Evolutionary conservation across 768 basidiomycete species (phyloP).

Genomic region (Pleurotus salmoneostramineus): DNA sequence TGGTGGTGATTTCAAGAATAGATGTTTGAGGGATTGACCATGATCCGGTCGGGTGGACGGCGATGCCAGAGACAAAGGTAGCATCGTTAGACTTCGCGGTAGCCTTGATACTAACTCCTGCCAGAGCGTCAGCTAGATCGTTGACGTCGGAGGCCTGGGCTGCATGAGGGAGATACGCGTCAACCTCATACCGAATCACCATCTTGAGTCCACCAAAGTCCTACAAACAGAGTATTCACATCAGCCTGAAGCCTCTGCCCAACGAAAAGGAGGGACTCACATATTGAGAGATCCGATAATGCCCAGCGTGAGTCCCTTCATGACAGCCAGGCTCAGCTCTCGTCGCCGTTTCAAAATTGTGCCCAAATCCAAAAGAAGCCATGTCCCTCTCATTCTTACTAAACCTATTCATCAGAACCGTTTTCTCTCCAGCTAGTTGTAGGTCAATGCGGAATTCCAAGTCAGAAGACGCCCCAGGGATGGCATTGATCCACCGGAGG

Average conservation of each 20-base stretch:
- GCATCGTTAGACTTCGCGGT: background rate
- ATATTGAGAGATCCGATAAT: constrained; percentile 61
- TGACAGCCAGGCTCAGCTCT: constrained; percentile 43
- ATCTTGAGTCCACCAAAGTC: constrained; percentile 54
- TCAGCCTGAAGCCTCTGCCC: background rate
- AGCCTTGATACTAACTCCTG: constrained; percentile 21
- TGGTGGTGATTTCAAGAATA: constrained; percentile 44
- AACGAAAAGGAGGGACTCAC: constrained; percentile 33
- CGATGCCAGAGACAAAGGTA: constrained; percentile 9
- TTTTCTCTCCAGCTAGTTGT: constrained; percentile 54
- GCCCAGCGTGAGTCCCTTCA: constrained; percentile 37
- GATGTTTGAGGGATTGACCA: constrained; percentile 36
- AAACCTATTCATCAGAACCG: constrained; percentile 63
- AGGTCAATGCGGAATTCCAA: constrained; percentile 67
- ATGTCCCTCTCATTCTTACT: constrained; percentile 31
- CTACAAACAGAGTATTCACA: constrained; percentile 24
- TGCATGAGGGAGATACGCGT: constrained; percentile 31
- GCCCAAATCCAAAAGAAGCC: constrained; percentile 43
- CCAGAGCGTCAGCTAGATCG: constrained; percentile 30
- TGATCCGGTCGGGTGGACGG: constrained; percentile 20
- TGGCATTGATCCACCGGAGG: constrained; percentile 44
- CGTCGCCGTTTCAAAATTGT: constrained; percentile 59
- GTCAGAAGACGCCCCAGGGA: constrained; percentile 19
- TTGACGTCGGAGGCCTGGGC: constrained; percentile 20
- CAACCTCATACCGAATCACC: constrained; percentile 56